Evolutionary conservation across 345 rosid genomes (phyloP).

Genomic region (Pistacia vera): DNA sequence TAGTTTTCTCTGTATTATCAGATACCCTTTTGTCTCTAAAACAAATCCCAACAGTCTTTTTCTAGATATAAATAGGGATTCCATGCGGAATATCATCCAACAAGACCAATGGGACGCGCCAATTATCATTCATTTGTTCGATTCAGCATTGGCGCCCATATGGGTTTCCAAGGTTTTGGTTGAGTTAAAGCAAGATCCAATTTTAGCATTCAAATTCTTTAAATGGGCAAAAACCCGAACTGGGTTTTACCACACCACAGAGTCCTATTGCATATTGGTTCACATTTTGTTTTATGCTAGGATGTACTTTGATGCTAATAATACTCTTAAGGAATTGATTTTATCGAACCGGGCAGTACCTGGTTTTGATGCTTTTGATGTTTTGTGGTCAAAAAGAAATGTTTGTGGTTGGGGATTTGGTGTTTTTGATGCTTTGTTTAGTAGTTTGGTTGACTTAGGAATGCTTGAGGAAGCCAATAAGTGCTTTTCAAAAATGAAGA

Average conservation of each 20-base stretch:
- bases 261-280: slow-evolving; percentile 54
- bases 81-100: slow-evolving; percentile 41
- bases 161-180: slow-evolving; percentile 57
- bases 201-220: slow-evolving; percentile 63
- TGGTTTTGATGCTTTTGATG: slow-evolving; percentile 55
- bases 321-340: slow-evolving; percentile 53
- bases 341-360: slow-evolving; percentile 21
- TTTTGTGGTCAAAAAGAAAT: slow-evolving; percentile 67
- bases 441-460: slow-evolving; percentile 62
- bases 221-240: slow-evolving; percentile 47
- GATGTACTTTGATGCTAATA: slow-evolving; percentile 58
- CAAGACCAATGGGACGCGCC: slow-evolving; percentile 55
- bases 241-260: slow-evolving; percentile 45
- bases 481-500: slow-evolving; percentile 62
- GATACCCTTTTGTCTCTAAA: slow-evolving; percentile 43
- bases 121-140: slow-evolving; percentile 23
- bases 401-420: slow-evolving; percentile 59
- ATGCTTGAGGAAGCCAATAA: slow-evolving; percentile 57
- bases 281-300: slow-evolving; percentile 58
- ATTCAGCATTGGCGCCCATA: slow-evolving; percentile 43
- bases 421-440: slow-evolving; percentile 77
- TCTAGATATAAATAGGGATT: slow-evolving; percentile 32
- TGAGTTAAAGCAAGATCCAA: slow-evolving; percentile 51
- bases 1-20: slow-evolving; percentile 48
- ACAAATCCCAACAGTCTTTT: slow-evolving; percentile 18